Evolutionary conservation across 768 basidiomycete species (phyloP).

Genomic region (Mycena haematopus): DNA sequence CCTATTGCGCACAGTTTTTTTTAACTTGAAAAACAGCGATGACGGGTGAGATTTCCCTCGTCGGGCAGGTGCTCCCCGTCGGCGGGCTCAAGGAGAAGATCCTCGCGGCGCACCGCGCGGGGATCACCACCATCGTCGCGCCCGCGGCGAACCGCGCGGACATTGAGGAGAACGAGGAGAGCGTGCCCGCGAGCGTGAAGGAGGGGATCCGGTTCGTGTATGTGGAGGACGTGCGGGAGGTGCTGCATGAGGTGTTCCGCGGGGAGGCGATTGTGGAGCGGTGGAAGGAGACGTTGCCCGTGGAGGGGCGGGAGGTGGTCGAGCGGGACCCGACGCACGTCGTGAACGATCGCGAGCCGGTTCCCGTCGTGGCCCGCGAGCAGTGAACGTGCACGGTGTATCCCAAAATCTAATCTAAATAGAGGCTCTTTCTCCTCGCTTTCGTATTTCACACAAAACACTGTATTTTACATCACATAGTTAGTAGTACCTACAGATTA

Average conservation of each 20-base stretch:
- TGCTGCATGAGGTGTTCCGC: constrained; percentile 85
- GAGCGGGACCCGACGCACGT: too few relatives aligned
- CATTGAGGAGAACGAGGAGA: constrained; percentile 98
- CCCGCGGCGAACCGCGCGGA: constrained; percentile 91
- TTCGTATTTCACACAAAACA: too few relatives aligned
- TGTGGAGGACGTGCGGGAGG: constrained; percentile 91
- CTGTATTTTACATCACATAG: not conserved
- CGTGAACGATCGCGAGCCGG: too few relatives aligned
- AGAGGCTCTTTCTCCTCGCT: too few relatives aligned
- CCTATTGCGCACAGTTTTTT: not conserved
- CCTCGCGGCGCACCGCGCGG: constrained; percentile 94
- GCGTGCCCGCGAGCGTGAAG: constrained; percentile 96
- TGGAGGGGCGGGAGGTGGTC: constrained; percentile 1
- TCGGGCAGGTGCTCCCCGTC: constrained; percentile 95
- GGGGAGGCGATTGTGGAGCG: constrained; percentile 61
- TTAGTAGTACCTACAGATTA: constrained; percentile 4
- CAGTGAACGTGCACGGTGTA: too few relatives aligned
- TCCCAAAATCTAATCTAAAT: too few relatives aligned
- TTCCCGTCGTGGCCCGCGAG: too few relatives aligned
- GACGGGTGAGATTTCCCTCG: constrained; percentile 97
- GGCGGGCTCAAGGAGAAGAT: constrained; percentile 97
- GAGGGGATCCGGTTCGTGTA: constrained; percentile 94
- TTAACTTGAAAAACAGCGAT: constrained; percentile 72
- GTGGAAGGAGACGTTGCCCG: constrained; percentile 68
- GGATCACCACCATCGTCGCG: constrained; percentile 90